Evolutionary conservation across 345 rosid genomes (phyloP).

Genomic region (Microthlaspi erraticum): DNA sequence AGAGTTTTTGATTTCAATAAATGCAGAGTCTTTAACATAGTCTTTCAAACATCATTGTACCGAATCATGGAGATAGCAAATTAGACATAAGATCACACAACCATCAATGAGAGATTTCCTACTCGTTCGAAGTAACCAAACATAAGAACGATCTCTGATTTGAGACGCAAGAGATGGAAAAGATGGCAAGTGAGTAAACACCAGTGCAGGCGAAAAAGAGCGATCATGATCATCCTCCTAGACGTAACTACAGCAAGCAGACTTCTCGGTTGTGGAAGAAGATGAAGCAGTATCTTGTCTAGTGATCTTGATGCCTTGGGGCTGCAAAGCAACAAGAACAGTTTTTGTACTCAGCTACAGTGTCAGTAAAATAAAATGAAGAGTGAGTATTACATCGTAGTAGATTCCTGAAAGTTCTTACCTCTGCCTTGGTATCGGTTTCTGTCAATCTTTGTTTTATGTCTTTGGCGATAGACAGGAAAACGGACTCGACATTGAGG

Average conservation of each 20-base stretch:
- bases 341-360: neutral
- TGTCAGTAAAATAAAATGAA: conserved; percentile 11
- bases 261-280: conserved; percentile 57
- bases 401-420: conserved; percentile 17
- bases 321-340: conserved; percentile 45
- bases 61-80: conserved; percentile 27
- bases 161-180: conserved; percentile 41
- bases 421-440: conserved; percentile 46
- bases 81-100: conserved; percentile 43
- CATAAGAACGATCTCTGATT: conserved; percentile 43
- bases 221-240: conserved; percentile 36
- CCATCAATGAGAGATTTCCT: conserved; percentile 45
- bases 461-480: conserved; percentile 64
- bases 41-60: conserved; percentile 38
- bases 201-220: conserved; percentile 35
- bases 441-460: conserved; percentile 62
- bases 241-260: conserved; percentile 66
- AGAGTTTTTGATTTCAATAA: conserved; percentile 29
- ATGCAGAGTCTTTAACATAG: conserved; percentile 34
- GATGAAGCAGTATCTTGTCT: conserved; percentile 56
- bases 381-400: neutral
- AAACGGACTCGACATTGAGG: conserved; percentile 63
- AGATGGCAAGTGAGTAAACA: conserved; percentile 30
- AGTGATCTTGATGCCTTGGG: conserved; percentile 70
- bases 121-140: conserved; percentile 37